Evolutionary conservation across 148 eudicot species (phyloP).

Genomic region (Rhododendron griersonianum): DNA sequence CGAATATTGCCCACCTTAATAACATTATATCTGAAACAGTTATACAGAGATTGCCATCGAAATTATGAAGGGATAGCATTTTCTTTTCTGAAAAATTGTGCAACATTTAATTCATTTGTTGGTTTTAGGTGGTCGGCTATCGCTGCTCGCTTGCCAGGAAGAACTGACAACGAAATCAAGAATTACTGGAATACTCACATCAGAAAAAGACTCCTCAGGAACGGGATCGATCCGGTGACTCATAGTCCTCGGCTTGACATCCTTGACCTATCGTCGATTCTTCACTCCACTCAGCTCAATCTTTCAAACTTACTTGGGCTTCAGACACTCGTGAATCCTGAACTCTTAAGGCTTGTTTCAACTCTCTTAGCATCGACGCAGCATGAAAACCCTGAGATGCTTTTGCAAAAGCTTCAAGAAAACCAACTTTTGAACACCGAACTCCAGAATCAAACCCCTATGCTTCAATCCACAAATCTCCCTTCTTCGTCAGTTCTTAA

Average conservation of each 20-base stretch:
- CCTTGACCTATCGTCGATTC: constrained; percentile 65
- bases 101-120: not conserved
- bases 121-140: constrained; percentile 83
- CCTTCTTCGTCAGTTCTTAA: constrained; percentile 22
- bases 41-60: not conserved
- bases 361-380: constrained; percentile 43
- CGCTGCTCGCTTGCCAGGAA: constrained; percentile 89
- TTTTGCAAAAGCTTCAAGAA: constrained; percentile 23
- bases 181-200: constrained; percentile 98
- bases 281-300: constrained; percentile 49
- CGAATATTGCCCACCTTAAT: not conserved
- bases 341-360: constrained; percentile 53
- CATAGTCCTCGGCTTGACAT: constrained; percentile 89
- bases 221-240: constrained; percentile 95
- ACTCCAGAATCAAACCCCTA: constrained; percentile 15
- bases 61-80: not conserved
- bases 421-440: constrained; percentile 18
- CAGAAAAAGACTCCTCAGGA: constrained; percentile 66
- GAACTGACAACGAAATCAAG: constrained; percentile 93
- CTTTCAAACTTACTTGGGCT: constrained; percentile 22
- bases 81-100: not conserved
- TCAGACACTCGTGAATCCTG: constrained; percentile 52
- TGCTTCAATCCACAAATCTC: constrained; percentile 5
- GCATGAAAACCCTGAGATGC: constrained; percentile 4
- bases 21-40: not conserved